A percentile compares a stretch with the other conserved stretches of the same genome.
These are phyloP conservation scores for Kuraishia borneana DNA, from an alignment of 805 yeast genomes.

Conservation along the genomic window DNA sequence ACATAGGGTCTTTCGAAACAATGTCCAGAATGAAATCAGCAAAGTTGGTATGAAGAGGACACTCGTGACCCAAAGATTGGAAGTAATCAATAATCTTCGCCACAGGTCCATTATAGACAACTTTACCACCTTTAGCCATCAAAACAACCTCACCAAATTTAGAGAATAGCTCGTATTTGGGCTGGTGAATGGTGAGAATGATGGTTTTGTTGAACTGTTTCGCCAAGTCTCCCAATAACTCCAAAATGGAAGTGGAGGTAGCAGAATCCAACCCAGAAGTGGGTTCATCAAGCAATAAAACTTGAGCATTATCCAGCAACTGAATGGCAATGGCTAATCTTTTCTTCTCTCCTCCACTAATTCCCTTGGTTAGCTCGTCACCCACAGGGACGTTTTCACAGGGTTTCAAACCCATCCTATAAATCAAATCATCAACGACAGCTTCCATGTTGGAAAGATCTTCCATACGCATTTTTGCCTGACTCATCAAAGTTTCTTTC, in stretches of 20 bases:
- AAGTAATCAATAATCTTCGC: slow-evolving; percentile 32
- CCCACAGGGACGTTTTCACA: slow-evolving; percentile 63
- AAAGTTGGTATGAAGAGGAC: slow-evolving; percentile 46
- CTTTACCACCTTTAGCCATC: slow-evolving; percentile 53
- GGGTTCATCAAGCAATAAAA: slow-evolving; percentile 66
- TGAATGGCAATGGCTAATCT: slow-evolving; percentile 68
- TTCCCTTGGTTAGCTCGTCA: slow-evolving; percentile 38
- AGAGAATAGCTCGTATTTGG: slow-evolving; percentile 50
- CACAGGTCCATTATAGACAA: slow-evolving; percentile 48
- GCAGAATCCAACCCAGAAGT: slow-evolving; percentile 72
- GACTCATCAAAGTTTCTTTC: slow-evolving; percentile 54
- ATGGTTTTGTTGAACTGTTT: slow-evolving; percentile 41
- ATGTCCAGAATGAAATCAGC: slow-evolving; percentile 62
- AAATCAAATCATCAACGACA: slow-evolving; percentile 37
- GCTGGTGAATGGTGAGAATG: slow-evolving; percentile 68
- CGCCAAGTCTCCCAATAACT: slow-evolving; percentile 41
- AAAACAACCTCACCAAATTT: slow-evolving; percentile 53
- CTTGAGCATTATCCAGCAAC: slow-evolving; percentile 49
- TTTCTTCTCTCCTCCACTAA: slow-evolving; percentile 63
- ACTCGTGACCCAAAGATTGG: slow-evolving; percentile 27
- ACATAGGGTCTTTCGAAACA: slow-evolving; percentile 24
- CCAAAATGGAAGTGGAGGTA: slow-evolving; percentile 51
- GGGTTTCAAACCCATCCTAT: slow-evolving; percentile 46
- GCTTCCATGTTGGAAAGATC: slow-evolving; percentile 8
- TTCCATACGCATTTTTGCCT: slow-evolving; percentile 47